Percentiles rank a stretch among this genome's conserved stretches.
These are phyloP conservation scores for Fraxinus anomala DNA, from an alignment of 257 asterid species.

Conservation along the genomic window DNA sequence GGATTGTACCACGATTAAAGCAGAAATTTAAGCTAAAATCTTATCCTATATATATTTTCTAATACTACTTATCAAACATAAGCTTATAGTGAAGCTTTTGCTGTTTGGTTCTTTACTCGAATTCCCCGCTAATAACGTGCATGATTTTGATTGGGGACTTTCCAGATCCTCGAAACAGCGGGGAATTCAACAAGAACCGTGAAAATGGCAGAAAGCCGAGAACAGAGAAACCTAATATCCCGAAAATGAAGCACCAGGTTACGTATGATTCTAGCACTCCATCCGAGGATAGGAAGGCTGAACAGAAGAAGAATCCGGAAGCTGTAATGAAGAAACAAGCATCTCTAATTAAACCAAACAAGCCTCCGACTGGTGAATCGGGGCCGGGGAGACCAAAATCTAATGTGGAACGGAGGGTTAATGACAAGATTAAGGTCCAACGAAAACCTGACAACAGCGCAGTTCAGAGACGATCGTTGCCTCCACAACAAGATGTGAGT, in stretches of 20 bases:
- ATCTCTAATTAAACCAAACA: constrained; percentile 31
- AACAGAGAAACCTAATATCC: constrained; percentile 26
- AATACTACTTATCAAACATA: neutral
- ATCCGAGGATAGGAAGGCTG: constrained; percentile 34
- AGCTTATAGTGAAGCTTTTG: constrained; percentile 18
- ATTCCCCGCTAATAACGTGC: constrained; percentile 44
- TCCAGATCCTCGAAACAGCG: constrained; percentile 52
- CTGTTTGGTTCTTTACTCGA: constrained; percentile 35
- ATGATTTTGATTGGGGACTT: constrained; percentile 41
- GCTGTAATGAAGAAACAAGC: constrained; percentile 39
- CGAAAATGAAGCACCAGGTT: constrained; percentile 29
- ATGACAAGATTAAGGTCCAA: constrained; percentile 30
- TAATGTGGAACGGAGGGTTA: constrained; percentile 22
- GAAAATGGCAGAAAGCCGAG: constrained; percentile 47
- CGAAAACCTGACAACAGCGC: constrained; percentile 33
- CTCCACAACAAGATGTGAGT: constrained; percentile 49
- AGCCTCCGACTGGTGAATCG: constrained; percentile 34
- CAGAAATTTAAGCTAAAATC: neutral
- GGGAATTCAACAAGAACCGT: constrained; percentile 44
- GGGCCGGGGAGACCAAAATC: constrained; percentile 52
- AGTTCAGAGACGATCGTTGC: constrained; percentile 43
- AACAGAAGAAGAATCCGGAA: constrained; percentile 38
- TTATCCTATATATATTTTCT: neutral
- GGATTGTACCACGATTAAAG: neutral
- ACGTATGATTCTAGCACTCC: constrained; percentile 24